Evolutionary conservation across 306 rosid species (phyloP).

Genomic region (Rosa persica): DNA sequence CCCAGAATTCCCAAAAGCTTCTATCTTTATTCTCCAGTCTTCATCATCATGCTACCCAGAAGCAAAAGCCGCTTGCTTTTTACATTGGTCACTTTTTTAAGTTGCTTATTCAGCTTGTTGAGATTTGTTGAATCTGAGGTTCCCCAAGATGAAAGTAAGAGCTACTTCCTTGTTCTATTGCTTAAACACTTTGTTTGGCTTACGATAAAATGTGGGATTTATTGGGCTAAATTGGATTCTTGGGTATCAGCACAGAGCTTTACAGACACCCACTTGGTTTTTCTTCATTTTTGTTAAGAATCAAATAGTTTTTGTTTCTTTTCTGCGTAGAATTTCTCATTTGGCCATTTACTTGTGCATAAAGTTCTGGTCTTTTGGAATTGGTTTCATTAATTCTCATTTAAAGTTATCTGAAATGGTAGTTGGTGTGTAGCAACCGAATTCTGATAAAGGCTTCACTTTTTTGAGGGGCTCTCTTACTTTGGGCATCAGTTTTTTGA

Average conservation of each 20-base stretch:
- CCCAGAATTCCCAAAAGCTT: background rate
- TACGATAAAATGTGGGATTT: background rate
- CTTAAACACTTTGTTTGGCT: background rate
- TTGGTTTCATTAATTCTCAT: background rate
- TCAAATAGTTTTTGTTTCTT: background rate
- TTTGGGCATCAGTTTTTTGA: background rate
- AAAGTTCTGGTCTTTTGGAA: background rate
- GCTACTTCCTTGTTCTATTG: background rate
- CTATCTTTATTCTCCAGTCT: background rate
- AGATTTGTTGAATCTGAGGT: conserved; percentile 47
- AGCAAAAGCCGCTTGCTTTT: conserved; percentile 27
- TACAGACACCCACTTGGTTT: background rate
- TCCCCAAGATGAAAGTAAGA: conserved; percentile 63
- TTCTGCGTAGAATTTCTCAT: background rate
- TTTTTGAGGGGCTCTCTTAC: background rate
- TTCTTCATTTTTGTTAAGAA: background rate
- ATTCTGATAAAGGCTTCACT: background rate
- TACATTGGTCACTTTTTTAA: conserved; percentile 25
- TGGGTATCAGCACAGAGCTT: background rate
- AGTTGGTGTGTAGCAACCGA: background rate
- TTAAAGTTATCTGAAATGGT: background rate
- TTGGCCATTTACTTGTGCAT: background rate
- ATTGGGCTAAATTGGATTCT: conserved; percentile 21
- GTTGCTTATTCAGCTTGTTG: conserved; percentile 41
- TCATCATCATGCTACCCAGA: conserved; percentile 35